phyloP scores from a whole-genome alignment of 352 stramenopile genomes.

The Paralagenidium karlingii region DNA sequence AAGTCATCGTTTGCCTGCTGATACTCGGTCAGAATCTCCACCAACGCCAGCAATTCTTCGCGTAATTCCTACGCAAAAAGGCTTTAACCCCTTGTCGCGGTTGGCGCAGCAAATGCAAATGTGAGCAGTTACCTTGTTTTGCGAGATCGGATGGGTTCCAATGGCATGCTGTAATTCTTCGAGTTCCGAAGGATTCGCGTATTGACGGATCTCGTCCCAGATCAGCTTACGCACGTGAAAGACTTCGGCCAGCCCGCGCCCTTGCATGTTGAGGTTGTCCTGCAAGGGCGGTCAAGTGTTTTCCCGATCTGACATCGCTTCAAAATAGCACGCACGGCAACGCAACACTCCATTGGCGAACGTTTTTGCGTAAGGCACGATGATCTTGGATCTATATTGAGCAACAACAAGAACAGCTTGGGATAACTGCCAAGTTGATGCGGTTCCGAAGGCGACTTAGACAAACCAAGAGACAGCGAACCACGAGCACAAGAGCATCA shows the following conservation, averaged over 20 bases:
- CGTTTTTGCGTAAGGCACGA: too few species aligned
- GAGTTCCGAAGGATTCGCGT: conserved; percentile 33
- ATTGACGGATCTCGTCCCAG: conserved; percentile 59
- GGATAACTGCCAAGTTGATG: too few species aligned
- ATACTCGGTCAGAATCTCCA: conserved; percentile 67
- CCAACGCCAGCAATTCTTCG: conserved; percentile 39
- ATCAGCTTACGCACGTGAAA: conserved; percentile 60
- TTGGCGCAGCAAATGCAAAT: background rate
- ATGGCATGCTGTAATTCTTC: conserved; percentile 46
- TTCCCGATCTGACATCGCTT: too few species aligned
- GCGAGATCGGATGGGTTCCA: conserved; percentile 45
- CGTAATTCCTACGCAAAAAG: conserved; percentile 21
- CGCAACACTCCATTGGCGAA: too few species aligned
- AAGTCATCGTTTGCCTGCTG: conserved; percentile 69
- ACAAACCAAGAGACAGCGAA: too few species aligned
- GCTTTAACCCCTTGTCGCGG: background rate
- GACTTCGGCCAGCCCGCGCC: conserved; percentile 36
- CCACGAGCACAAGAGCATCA: too few species aligned
- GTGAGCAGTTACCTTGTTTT: conserved; percentile 29
- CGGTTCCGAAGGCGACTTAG: too few species aligned
- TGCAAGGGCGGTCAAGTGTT: too few species aligned
- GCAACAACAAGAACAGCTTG: too few species aligned
- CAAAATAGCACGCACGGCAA: too few species aligned
- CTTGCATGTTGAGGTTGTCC: too few species aligned
- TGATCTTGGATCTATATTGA: too few species aligned